Evolutionary conservation across 2,329 filamentous ascomycete genomes (phyloP).

Genomic region (Ceratocystis variospora): DNA sequence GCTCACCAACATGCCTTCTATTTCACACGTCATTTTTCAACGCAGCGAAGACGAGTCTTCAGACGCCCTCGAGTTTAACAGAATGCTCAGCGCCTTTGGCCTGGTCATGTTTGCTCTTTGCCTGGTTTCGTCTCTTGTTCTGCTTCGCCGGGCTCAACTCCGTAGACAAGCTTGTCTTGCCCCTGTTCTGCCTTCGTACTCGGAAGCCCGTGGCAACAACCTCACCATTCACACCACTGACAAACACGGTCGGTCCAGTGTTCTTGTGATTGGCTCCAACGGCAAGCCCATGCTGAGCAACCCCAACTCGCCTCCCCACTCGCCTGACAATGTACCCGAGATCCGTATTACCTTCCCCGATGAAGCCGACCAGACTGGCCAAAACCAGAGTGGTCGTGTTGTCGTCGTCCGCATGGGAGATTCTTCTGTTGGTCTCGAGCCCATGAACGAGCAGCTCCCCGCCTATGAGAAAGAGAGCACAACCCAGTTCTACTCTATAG

Average conservation of each 20-base stretch:
- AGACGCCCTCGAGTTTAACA: conserved; percentile 51
- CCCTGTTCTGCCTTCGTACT: conserved; percentile 36
- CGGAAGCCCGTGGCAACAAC: conserved; percentile 32
- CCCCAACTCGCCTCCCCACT: conserved; percentile 59
- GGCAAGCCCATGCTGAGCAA: conserved; percentile 60
- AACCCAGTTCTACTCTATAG: conserved; percentile 77
- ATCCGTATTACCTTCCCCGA: conserved; percentile 98
- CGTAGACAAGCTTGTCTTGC: conserved; percentile 30
- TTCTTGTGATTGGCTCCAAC: conserved; percentile 69
- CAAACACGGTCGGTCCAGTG: conserved; percentile 45
- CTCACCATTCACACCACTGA: conserved; percentile 45
- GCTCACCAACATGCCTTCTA: conserved; percentile 18
- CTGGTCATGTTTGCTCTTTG: conserved; percentile 60
- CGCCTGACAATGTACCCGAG: conserved; percentile 74
- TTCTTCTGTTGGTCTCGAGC: conserved; percentile 74
- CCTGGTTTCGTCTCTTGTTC: conserved; percentile 52
- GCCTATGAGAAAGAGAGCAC: conserved; percentile 75
- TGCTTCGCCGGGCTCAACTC: conserved; percentile 52
- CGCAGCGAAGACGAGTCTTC: conserved; percentile 30
- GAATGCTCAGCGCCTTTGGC: conserved; percentile 66
- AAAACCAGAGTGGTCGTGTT: conserved; percentile 69
- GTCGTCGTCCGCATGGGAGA: conserved; percentile 88
- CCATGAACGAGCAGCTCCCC: conserved; percentile 68
- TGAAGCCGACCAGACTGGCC: conserved; percentile 77
- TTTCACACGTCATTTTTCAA: conserved; percentile 17